Conservation (phyloP, 23 red algal genomes). For the Chondrus crispus region DNA sequence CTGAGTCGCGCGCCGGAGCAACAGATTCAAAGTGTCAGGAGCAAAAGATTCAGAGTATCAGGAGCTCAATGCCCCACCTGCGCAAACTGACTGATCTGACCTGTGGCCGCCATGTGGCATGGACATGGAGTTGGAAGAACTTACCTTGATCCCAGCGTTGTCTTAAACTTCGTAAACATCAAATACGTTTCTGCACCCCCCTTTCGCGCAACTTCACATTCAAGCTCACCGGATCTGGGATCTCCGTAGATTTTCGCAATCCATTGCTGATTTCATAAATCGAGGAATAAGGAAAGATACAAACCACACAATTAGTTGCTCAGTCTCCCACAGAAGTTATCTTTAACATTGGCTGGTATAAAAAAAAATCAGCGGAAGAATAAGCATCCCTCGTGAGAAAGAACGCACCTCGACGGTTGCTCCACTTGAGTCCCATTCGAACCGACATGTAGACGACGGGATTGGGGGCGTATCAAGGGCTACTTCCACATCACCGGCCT, state of each 20-base stretch:
- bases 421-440: slow-evolving; percentile 50
- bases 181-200: slow-evolving; percentile 52
- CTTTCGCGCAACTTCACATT: slow-evolving; percentile 49
- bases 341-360: too few relatives aligned
- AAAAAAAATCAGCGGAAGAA: background rate
- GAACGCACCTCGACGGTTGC: slow-evolving; percentile 59
- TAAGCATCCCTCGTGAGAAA: too few relatives aligned
- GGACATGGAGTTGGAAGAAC: too few relatives aligned
- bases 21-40: too few relatives aligned
- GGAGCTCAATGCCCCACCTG: too few relatives aligned
- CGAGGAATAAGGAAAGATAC: background rate
- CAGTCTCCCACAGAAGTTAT: too few relatives aligned
- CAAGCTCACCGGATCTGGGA: slow-evolving; percentile 33
- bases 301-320: background rate
- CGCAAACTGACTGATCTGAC: too few relatives aligned
- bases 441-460: slow-evolving; percentile 51
- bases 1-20: background rate
- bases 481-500: slow-evolving; percentile 12
- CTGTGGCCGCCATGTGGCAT: too few relatives aligned
- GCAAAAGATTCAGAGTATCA: too few relatives aligned
- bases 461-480: slow-evolving; percentile 78
- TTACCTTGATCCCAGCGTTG: slow-evolving; percentile 41
- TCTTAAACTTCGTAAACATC: slow-evolving; percentile 64
- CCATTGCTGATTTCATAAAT: slow-evolving; percentile 40
- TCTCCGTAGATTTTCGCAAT: slow-evolving; percentile 29